These are phyloP conservation scores for Nicotiana tabacum DNA, from an alignment of 257 asterid species.

Conservation along the genomic window DNA sequence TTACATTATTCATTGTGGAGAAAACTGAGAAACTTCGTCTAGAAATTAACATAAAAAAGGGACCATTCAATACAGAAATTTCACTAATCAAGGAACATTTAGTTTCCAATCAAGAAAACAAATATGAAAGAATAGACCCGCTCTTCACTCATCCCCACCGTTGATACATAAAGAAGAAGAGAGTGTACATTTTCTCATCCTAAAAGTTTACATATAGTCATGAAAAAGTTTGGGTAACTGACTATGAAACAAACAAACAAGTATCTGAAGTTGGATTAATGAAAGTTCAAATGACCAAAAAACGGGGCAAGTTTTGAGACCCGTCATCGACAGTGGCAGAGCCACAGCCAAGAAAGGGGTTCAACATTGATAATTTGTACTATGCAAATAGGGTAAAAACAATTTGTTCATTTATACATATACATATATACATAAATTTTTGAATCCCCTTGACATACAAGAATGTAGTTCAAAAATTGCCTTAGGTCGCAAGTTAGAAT, in stretches of 20 bases:
- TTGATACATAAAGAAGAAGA: neutral
- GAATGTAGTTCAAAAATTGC: too few species aligned
- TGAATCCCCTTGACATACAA: too few species aligned
- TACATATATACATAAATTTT: too few species aligned
- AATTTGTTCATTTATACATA: too few species aligned
- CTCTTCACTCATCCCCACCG: neutral
- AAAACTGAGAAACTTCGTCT: constrained; percentile 15
- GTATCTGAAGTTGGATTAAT: neutral
- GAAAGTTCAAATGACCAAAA: neutral
- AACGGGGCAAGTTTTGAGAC: neutral
- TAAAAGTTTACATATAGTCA: neutral
- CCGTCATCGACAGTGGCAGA: too few species aligned
- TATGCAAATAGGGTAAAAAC: too few species aligned
- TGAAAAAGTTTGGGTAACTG: neutral
- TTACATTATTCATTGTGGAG: constrained; percentile 37
- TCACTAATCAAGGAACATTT: neutral
- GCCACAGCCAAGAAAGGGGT: too few species aligned
- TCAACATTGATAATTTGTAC: too few species aligned
- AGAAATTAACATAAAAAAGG: constrained; percentile 2
- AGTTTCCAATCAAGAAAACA: neutral
- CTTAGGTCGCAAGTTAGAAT: too few species aligned
- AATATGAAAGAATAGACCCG: neutral
- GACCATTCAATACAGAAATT: neutral
- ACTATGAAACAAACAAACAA: neutral
- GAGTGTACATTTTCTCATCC: neutral